Percentiles rank a stretch among this genome's conserved stretches.
Conservation (phyloP, 768 basidiomycete genomes). For the Tulasnella sp. region DNA sequence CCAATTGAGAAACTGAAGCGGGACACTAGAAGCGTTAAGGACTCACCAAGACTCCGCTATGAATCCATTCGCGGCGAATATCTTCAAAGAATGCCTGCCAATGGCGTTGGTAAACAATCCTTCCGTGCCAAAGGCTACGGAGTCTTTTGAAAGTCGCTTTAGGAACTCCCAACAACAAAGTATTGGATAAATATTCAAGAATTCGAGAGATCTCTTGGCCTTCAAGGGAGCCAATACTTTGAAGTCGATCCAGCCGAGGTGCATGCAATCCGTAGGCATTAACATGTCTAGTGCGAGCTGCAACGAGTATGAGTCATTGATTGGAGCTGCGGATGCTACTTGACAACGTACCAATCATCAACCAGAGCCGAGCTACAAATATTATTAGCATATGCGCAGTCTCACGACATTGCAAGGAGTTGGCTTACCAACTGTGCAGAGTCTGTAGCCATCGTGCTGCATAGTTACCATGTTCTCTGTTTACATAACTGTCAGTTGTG, state of each 20-base stretch:
- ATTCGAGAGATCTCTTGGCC: not conserved
- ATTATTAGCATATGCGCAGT: not conserved
- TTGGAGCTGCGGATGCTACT: not conserved
- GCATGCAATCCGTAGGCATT: not conserved
- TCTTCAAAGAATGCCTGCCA: conserved; percentile 11
- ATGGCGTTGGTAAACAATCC: conserved; percentile 12
- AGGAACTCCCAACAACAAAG: not conserved
- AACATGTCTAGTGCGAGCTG: conserved; percentile 8
- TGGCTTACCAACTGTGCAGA: not conserved
- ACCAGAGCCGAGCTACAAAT: conserved; percentile 10
- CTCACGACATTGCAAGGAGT: not conserved
- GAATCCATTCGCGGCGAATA: not conserved
- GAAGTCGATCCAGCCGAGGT: conserved; percentile 3
- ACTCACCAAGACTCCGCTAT: conserved; percentile 1
- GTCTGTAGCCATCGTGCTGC: not conserved
- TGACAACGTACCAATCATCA: not conserved
- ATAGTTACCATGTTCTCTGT: too few relatives aligned
- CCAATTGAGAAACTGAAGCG: not conserved
- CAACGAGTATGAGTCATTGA: not conserved
- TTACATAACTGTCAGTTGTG: too few relatives aligned
- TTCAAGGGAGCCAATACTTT: not conserved
- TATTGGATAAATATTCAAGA: not conserved
- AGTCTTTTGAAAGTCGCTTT: not conserved
- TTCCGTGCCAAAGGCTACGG: conserved; percentile 3
- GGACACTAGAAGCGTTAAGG: not conserved